These are phyloP conservation scores for Dictyostelium firmibasis DNA, from an alignment of 78 protist species.

Conservation along the genomic window DNA sequence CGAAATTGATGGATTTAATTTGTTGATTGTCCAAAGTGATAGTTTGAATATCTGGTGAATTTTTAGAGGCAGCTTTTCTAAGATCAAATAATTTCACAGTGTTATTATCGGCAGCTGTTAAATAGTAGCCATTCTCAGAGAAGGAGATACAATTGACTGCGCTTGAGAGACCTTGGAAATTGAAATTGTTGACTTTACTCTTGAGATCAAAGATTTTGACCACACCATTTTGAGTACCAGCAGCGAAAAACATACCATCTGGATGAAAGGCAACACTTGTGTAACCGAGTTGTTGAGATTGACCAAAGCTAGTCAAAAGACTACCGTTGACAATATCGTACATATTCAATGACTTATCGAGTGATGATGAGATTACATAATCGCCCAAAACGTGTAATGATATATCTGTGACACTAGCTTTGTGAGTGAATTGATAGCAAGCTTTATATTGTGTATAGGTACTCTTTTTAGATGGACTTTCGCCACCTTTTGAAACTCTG, in stretches of 20 bases:
- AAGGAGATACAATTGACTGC: slow-evolving; percentile 54
- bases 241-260: slow-evolving; percentile 95
- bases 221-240: slow-evolving; percentile 61
- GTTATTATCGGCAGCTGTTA: slow-evolving; percentile 29
- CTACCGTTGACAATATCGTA: slow-evolving; percentile 74
- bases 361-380: slow-evolving; percentile 52
- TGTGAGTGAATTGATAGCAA: not conserved
- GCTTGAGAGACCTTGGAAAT: slow-evolving; percentile 29
- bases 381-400: slow-evolving; percentile 86
- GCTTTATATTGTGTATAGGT: not conserved
- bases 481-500: slow-evolving; percentile 24
- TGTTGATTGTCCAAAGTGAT: not conserved
- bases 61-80: slow-evolving; percentile 54
- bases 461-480: not conserved
- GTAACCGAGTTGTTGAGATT: not conserved
- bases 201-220: slow-evolving; percentile 86
- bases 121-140: slow-evolving; percentile 89
- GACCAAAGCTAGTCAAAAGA: not conserved
- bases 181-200: slow-evolving; percentile 44
- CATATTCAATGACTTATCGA: slow-evolving; percentile 89
- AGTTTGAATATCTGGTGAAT: slow-evolving; percentile 46
- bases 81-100: slow-evolving; percentile 92
- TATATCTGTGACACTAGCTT: slow-evolving; percentile 67
- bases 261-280: slow-evolving; percentile 88
- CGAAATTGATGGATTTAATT: slow-evolving; percentile 63